phyloP scores from a whole-genome alignment of 257 asterid species.

The Agastache rugosa region DNA sequence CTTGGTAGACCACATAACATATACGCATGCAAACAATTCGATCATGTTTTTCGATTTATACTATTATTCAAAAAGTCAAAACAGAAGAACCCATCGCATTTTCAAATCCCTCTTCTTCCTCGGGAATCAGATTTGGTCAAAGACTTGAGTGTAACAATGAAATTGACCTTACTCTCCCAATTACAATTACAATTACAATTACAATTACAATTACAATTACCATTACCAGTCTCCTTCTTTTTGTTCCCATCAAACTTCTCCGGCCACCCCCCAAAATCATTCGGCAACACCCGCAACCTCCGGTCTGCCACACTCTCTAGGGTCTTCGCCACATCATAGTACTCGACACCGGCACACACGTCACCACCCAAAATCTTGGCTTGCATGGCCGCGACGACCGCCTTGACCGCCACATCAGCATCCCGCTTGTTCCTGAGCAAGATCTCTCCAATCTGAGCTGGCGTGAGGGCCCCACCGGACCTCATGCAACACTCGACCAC shows the following conservation, averaged over 20 bases:
- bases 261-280: slow-evolving; percentile 30
- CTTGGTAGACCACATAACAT: too few species aligned
- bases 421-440: slow-evolving; percentile 48
- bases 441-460: slow-evolving; percentile 58
- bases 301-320: slow-evolving; percentile 7
- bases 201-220: slow-evolving; percentile 23
- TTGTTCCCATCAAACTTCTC: slow-evolving; percentile 40
- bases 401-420: slow-evolving; percentile 40
- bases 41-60: too few species aligned
- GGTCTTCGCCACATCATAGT: slow-evolving; percentile 31
- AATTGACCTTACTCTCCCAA: slow-evolving; percentile 46
- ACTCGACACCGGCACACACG: slow-evolving; percentile 27
- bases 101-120: slow-evolving; percentile 50
- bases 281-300: slow-evolving; percentile 31
- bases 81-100: too few species aligned
- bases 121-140: slow-evolving; percentile 55
- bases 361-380: slow-evolving; percentile 49
- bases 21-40: too few species aligned
- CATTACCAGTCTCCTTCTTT: slow-evolving; percentile 38
- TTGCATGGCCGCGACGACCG: slow-evolving; percentile 51
- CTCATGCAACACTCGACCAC: slow-evolving; percentile 57
- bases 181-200: slow-evolving; percentile 13
- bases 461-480: slow-evolving; percentile 56
- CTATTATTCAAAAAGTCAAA: too few species aligned
- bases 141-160: slow-evolving; percentile 46